Percentiles rank a stretch among this genome's conserved stretches.
phyloP scores from a whole-genome alignment of 2,329 filamentous ascomycete species.

The Penicillium sp. region DNA sequence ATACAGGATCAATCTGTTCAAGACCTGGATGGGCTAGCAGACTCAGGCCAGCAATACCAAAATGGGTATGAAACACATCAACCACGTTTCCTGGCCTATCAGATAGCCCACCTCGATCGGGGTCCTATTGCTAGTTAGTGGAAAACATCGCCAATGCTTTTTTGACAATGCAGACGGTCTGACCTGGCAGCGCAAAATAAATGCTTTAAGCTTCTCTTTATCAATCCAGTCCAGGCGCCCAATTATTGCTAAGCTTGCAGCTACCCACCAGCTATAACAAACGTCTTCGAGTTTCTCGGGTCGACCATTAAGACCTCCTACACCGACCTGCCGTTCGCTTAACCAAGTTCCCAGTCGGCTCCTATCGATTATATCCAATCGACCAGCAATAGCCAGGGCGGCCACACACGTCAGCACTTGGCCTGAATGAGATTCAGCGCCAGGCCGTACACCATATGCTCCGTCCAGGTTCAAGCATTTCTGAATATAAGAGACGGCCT shows the following conservation, averaged over 20 bases:
- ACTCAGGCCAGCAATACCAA: conserved; percentile 83
- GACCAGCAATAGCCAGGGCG: conserved; percentile 75
- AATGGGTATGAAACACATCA: conserved; percentile 93
- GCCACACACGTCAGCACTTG: conserved; percentile 95
- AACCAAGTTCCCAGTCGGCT: conserved; percentile 86
- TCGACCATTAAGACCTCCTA: conserved; percentile 85
- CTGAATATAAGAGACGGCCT: conserved; percentile 73
- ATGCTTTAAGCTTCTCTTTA: conserved; percentile 68
- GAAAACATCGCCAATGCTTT: neutral
- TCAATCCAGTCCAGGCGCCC: conserved; percentile 90
- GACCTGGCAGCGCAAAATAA: conserved; percentile 82
- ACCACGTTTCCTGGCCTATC: conserved; percentile 93
- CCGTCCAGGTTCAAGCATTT: conserved; percentile 92
- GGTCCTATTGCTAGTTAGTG: conserved; percentile 52
- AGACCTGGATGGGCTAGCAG: conserved; percentile 74
- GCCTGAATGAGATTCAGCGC: conserved; percentile 89
- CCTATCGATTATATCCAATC: conserved; percentile 75
- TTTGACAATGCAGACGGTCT: conserved; percentile 12
- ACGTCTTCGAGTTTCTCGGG: conserved; percentile 96
- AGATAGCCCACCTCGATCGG: conserved; percentile 76
- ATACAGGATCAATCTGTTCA: conserved; percentile 79
- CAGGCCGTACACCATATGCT: conserved; percentile 83
- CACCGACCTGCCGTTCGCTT: conserved; percentile 83
- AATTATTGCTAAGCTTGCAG: conserved; percentile 88
- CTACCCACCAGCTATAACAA: conserved; percentile 99